Evolutionary conservation across 139 green algal species (phyloP).

Genomic region (Deuterostichococcus epilithicus): DNA sequence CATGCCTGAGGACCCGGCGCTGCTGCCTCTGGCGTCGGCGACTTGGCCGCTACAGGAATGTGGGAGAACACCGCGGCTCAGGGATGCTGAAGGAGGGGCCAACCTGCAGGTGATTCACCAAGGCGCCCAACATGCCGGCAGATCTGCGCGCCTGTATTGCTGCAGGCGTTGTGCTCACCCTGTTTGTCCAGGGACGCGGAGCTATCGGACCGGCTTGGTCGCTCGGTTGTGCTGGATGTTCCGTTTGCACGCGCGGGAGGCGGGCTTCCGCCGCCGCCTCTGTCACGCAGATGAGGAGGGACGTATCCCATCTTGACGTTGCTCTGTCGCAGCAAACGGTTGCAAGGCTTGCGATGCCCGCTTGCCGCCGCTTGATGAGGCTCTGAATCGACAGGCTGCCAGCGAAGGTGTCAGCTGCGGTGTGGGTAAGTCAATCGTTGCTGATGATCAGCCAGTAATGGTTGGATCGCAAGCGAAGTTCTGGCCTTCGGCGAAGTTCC

Average conservation of each 20-base stretch:
- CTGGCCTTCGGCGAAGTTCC: no score
- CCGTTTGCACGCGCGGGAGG: neutral
- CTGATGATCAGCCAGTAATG: no score
- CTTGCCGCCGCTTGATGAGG: no score
- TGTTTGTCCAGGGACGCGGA: neutral
- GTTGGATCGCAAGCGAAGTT: no score
- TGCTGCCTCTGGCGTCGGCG: neutral
- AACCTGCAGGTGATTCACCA: neutral
- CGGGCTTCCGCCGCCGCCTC: neutral
- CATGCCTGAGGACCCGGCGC: constrained; percentile 13
- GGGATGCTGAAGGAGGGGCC: neutral
- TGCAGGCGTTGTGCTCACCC: neutral
- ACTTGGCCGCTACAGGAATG: neutral
- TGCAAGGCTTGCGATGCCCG: no score
- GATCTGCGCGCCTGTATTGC: neutral
- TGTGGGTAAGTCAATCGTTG: no score
- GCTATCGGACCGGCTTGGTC: constrained; percentile 5
- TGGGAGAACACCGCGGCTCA: constrained; percentile 28
- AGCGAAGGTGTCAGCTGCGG: no score
- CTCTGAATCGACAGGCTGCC: no score
- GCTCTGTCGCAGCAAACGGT: no score
- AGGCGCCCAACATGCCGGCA: neutral
- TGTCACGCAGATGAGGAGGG: constrained; percentile 44
- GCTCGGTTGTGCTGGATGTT: constrained; percentile 3
- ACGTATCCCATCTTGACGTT: constrained; percentile 40